Evolutionary conservation across 169 alveolate genomes (phyloP).

Genomic region (Ichthyophthirius multifiliis): DNA sequence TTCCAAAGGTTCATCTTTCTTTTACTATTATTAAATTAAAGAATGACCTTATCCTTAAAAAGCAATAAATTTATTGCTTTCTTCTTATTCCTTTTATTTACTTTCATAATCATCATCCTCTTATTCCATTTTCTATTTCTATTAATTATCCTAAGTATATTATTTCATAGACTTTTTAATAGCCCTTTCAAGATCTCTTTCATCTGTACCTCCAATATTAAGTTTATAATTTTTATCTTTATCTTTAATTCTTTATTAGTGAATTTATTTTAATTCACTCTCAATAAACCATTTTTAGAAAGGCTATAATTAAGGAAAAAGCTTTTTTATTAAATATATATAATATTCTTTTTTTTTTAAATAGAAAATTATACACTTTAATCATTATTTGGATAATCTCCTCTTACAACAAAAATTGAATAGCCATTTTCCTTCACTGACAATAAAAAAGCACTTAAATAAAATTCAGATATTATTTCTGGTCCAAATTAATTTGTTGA

Average conservation of each 20-base stretch:
- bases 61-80: conserved; percentile 56
- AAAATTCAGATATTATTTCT: conserved; percentile 66
- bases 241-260: conserved; percentile 30
- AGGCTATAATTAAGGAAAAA: background rate
- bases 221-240: conserved; percentile 29
- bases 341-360: background rate
- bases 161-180: conserved; percentile 29
- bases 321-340: too few species aligned
- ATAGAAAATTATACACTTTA: conserved; percentile 6
- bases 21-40: conserved; percentile 3
- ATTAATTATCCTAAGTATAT: conserved; percentile 2
- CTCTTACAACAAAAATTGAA: conserved; percentile 61
- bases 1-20: background rate
- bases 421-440: conserved; percentile 48
- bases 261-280: background rate
- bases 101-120: conserved; percentile 23
- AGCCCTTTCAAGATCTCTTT: conserved; percentile 47
- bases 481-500: conserved; percentile 73
- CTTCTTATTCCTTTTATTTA: conserved; percentile 33
- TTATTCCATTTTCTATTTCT: conserved; percentile 25
- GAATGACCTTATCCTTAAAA: conserved; percentile 63
- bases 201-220: conserved; percentile 54
- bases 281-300: conserved; percentile 10
- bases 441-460: conserved; percentile 59
- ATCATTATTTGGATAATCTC: conserved; percentile 36